Percentiles rank a stretch among this genome's conserved stretches.
Evolutionary conservation across 352 stramenopile species (phyloP).

Genomic region (Phytophthora boehmeriae): DNA sequence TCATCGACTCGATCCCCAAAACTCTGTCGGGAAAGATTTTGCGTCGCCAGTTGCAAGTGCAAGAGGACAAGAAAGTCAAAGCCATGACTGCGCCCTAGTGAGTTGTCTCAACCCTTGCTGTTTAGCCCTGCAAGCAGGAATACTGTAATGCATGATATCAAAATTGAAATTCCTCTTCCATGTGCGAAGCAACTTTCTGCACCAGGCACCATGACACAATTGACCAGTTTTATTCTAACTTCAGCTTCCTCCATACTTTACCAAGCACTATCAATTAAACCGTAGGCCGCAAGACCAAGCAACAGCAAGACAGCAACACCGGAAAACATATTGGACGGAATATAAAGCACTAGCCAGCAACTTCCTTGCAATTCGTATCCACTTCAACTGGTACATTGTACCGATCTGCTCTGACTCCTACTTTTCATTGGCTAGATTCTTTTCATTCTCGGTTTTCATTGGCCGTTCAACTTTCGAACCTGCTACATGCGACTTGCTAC

Average conservation of each 20-base stretch:
- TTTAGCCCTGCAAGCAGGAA: too few species aligned
- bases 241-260: slow-evolving; percentile 14
- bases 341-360: too few species aligned
- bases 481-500: slow-evolving; percentile 5
- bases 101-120: not conserved
- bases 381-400: too few species aligned
- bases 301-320: slow-evolving; percentile 11
- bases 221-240: too few species aligned
- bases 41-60: slow-evolving; percentile 68
- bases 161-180: not conserved
- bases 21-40: slow-evolving; percentile 91
- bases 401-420: not conserved
- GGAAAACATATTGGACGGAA: too few species aligned
- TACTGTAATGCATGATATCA: not conserved
- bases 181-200: too few species aligned
- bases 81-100: slow-evolving; percentile 4
- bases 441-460: not conserved
- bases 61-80: slow-evolving; percentile 36
- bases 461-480: not conserved
- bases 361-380: slow-evolving; percentile 3
- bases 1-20: slow-evolving; percentile 90
- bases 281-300: not conserved
- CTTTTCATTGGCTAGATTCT: slow-evolving; percentile 19
- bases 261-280: too few species aligned
- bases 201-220: too few species aligned